Conservation (phyloP, 2,329 filamentous ascomycete genomes). For the Thielaviopsis euricoi region DNA sequence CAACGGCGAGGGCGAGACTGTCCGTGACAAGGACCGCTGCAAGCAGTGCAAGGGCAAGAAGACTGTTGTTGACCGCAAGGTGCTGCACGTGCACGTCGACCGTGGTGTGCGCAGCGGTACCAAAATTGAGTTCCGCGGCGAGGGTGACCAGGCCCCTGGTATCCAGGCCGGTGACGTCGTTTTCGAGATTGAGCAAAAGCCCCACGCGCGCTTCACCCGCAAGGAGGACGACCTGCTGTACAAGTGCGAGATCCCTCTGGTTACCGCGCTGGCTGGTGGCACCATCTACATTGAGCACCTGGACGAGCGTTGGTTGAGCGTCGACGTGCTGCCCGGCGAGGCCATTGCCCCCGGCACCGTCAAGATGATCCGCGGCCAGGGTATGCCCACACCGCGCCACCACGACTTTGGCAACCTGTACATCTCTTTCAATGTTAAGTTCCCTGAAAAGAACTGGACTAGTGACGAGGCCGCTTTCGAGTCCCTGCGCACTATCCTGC, state of each 20-base stretch:
- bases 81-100: constrained; percentile 95
- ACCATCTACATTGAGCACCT: constrained; percentile 88
- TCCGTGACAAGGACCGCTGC: constrained; percentile 95
- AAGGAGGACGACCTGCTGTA: constrained; percentile 95
- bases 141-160: constrained; percentile 89
- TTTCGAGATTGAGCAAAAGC: constrained; percentile 98
- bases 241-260: constrained; percentile 85
- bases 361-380: constrained; percentile 90
- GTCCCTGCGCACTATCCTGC: constrained; percentile 70
- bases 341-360: constrained; percentile 85
- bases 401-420: constrained; percentile 94
- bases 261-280: constrained; percentile 86
- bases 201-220: constrained; percentile 85
- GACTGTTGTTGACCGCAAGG: constrained; percentile 92
- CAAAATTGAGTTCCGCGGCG: constrained; percentile 92
- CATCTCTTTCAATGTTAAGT: constrained; percentile 95
- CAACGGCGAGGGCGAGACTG: constrained; percentile 90
- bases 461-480: constrained; percentile 54
- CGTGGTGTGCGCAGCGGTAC: constrained; percentile 83
- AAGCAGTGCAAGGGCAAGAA: constrained; percentile 96
- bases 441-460: constrained; percentile 66
- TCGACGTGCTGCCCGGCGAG: constrained; percentile 86
- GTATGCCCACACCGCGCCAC: constrained; percentile 91
- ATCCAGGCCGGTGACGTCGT: constrained; percentile 90
- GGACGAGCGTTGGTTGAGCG: constrained; percentile 88